Evolutionary conservation across 2,329 filamentous ascomycete genomes (phyloP).

Genomic region (Ophiostoma ips): DNA sequence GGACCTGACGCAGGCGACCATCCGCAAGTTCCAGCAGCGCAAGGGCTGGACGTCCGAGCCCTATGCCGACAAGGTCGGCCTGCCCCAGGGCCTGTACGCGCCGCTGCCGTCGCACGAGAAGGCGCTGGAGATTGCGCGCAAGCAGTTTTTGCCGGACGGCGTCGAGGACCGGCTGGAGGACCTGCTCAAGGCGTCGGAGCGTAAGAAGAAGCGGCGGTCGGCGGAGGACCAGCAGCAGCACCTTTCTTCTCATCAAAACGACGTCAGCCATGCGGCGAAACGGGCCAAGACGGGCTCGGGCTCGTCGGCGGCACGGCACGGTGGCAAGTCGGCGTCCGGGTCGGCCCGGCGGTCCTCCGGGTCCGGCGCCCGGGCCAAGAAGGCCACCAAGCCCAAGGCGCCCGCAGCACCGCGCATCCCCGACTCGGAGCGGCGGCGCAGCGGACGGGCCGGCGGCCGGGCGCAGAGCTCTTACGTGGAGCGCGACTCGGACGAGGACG

Average conservation of each 20-base stretch:
- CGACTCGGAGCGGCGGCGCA: conserved; percentile 38
- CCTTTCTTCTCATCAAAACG: conserved; percentile 26
- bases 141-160: conserved; percentile 67
- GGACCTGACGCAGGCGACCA: conserved; percentile 70
- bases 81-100: conserved; percentile 68
- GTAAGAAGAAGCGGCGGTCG: conserved; percentile 56
- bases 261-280: conserved; percentile 24
- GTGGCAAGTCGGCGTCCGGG: conserved; percentile 18
- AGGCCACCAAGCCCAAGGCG: conserved; percentile 1
- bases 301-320: conserved; percentile 18
- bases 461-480: conserved; percentile 38
- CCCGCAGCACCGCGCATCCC: conserved; percentile 17
- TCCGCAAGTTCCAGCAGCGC: conserved; percentile 74
- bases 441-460: conserved; percentile 29
- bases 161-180: conserved; percentile 65
- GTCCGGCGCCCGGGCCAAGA: conserved; percentile 2
- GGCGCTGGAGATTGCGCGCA: conserved; percentile 76
- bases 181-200: conserved; percentile 48
- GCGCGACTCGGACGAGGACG: conserved; percentile 42
- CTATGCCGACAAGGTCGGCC: conserved; percentile 64
- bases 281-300: conserved; percentile 19
- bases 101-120: conserved; percentile 61
- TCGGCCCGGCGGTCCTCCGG: conserved; percentile 17
- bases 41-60: conserved; percentile 78
- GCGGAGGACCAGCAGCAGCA: conserved; percentile 25